Percentiles rank a stretch among this genome's conserved stretches.
Evolutionary conservation across 768 basidiomycete genomes (phyloP).

Genomic region (Boletales sp.): DNA sequence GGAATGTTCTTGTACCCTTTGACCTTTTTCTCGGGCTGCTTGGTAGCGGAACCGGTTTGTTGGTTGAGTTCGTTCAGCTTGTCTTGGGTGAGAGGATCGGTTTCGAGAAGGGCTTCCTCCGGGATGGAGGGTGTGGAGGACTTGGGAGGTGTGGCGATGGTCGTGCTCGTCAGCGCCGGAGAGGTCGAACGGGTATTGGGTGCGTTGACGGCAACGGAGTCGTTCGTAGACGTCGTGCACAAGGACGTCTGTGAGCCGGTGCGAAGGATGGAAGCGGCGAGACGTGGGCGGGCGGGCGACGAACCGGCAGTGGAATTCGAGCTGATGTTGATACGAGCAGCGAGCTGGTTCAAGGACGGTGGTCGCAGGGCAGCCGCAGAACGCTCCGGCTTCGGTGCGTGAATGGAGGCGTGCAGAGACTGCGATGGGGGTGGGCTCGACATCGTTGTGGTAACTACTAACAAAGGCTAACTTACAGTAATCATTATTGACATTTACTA

Average conservation of each 20-base stretch:
- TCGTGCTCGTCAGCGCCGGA: conserved; percentile 48
- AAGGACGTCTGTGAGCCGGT: conserved; percentile 55
- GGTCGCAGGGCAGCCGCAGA: conserved; percentile 39
- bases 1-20: conserved; percentile 87
- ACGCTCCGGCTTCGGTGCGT: conserved; percentile 38
- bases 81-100: conserved; percentile 58
- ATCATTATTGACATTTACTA: too few relatives aligned
- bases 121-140: conserved; percentile 40
- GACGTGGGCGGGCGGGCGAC: conserved; percentile 53
- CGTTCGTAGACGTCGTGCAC: conserved; percentile 45
- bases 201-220: conserved; percentile 65
- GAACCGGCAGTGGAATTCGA: conserved; percentile 21
- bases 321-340: conserved; percentile 65
- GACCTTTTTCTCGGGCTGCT: conserved; percentile 35
- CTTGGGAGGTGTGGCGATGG: conserved; percentile 39
- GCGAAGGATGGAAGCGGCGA: conserved; percentile 69
- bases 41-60: conserved; percentile 38
- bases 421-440: conserved; percentile 30
- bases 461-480: too few relatives aligned
- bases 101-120: conserved; percentile 32
- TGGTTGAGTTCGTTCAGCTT: conserved; percentile 61
- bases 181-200: conserved; percentile 67
- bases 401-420: conserved; percentile 29
- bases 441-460: conserved; percentile 11
- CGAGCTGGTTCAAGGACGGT: conserved; percentile 79